Evolutionary conservation across 768 basidiomycete species (phyloP).

Genomic region (Termitomyces sp.): DNA sequence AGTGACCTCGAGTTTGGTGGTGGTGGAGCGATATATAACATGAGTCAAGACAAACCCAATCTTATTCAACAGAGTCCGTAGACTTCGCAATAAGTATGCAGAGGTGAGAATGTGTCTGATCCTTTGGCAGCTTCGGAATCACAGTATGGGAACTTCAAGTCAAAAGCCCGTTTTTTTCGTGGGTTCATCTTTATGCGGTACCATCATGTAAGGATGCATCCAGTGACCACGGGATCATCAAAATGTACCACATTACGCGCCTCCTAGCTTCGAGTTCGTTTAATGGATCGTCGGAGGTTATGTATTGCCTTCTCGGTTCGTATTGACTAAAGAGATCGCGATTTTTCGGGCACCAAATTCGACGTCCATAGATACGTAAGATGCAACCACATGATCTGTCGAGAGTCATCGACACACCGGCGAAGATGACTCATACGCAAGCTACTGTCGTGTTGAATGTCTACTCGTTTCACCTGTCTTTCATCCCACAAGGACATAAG

Average conservation of each 20-base stretch:
- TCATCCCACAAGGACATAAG: not conserved
- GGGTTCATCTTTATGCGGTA: not conserved
- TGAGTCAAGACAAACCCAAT: not conserved
- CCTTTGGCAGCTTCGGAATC: not conserved
- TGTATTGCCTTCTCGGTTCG: not conserved
- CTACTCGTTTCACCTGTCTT: not conserved
- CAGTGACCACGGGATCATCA: not conserved
- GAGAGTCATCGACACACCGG: not conserved
- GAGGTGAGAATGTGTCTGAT: not conserved
- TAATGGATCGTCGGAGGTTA: not conserved
- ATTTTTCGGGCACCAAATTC: not conserved
- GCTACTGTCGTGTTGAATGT: not conserved
- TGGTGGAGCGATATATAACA: not conserved
- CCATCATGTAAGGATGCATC: not conserved
- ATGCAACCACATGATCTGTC: no score
- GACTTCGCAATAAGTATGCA: conserved; percentile 1
- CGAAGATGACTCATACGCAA: not conserved
- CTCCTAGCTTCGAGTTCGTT: no score
- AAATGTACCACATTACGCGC: not conserved
- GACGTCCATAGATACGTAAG: not conserved
- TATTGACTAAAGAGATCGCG: no score
- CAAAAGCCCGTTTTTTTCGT: conserved; percentile 3
- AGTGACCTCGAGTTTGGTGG: not conserved
- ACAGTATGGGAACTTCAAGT: not conserved
- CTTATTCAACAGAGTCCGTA: not conserved